These are phyloP conservation scores for Strigomonas culicis DNA, from an alignment of 208 protist genomes.

Conservation along the genomic window DNA sequence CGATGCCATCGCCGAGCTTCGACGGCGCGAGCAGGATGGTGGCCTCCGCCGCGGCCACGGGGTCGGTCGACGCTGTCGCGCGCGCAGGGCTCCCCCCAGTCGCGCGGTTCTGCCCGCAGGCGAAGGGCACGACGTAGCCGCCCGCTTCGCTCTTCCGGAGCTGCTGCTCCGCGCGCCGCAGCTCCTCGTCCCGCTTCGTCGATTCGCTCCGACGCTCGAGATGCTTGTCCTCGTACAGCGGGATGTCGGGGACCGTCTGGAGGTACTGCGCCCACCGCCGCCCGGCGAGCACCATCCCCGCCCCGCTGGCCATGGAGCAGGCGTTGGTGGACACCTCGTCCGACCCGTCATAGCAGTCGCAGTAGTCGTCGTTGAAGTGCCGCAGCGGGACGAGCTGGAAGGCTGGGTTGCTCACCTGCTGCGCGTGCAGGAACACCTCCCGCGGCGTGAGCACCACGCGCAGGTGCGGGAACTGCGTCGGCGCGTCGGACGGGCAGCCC, in stretches of 20 bases:
- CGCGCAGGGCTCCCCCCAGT: too few species aligned
- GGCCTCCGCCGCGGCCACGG: constrained; percentile 10
- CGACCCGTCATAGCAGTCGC: constrained; percentile 76
- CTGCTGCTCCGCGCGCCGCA: not conserved
- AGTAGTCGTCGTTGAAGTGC: constrained; percentile 80
- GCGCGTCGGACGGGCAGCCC: not conserved
- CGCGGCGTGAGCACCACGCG: constrained; percentile 49
- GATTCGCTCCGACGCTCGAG: not conserved
- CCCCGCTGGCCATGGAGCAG: constrained; percentile 67
- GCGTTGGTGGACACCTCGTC: constrained; percentile 75
- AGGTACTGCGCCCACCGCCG: constrained; percentile 51
- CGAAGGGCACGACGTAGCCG: constrained; percentile 57
- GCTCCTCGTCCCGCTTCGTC: too few species aligned
- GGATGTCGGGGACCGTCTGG: constrained; percentile 28
- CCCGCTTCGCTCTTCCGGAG: constrained; percentile 13
- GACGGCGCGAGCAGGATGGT: constrained; percentile 57
- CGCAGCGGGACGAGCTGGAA: constrained; percentile 46
- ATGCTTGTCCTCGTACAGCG: constrained; percentile 38
- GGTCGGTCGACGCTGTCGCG: not conserved
- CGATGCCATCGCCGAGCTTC: constrained; percentile 56
- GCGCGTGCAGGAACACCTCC: constrained; percentile 44
- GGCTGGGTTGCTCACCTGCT: constrained; percentile 37
- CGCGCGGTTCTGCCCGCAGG: constrained; percentile 15
- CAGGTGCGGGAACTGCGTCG: constrained; percentile 21
- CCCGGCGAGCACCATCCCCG: constrained; percentile 18